Conservation (phyloP, 2,329 filamentous ascomycete genomes). For the Hypomyces perniciosus region DNA sequence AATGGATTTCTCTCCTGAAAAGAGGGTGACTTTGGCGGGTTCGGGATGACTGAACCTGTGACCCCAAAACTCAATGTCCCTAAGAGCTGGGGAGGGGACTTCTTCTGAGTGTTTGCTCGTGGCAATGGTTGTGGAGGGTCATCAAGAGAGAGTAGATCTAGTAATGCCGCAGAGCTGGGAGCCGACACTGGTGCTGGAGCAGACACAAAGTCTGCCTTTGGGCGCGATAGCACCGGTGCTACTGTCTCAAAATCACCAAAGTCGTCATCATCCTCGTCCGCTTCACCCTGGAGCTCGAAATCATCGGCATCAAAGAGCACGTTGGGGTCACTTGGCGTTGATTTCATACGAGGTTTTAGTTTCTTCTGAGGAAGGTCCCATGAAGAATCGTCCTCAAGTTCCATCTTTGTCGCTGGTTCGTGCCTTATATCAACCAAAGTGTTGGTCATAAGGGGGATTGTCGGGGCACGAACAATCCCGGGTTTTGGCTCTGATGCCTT, state of each 20-base stretch:
- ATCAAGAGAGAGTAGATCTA: conserved; percentile 38
- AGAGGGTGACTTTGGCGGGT: conserved; percentile 46
- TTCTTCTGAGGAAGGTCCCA: conserved; percentile 3
- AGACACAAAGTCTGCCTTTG: conserved; percentile 1
- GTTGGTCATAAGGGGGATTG: conserved; percentile 49
- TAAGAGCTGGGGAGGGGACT: conserved; percentile 27
- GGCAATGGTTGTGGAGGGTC: conserved; percentile 21
- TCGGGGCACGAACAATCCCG: conserved; percentile 39
- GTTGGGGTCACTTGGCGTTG: conserved; percentile 36
- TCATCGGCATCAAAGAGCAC: conserved; percentile 63
- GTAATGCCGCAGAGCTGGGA: conserved; percentile 22
- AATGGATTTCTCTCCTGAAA: conserved; percentile 50
- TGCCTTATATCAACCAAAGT: conserved; percentile 38
- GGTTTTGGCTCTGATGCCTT: conserved; percentile 13
- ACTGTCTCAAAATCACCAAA: conserved; percentile 58
- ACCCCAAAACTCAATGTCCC: conserved; percentile 25
- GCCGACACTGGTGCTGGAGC: conserved; percentile 6
- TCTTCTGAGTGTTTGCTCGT: conserved; percentile 16
- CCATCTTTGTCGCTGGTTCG: neutral
- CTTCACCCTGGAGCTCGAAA: conserved; percentile 39
- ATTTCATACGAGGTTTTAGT: conserved; percentile 20
- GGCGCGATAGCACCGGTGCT: conserved; percentile 15
- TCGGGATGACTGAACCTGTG: conserved; percentile 31
- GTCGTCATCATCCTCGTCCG: conserved; percentile 48
- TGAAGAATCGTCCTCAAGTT: neutral